phyloP scores from a whole-genome alignment of 2,329 filamentous ascomycete species.

The Claviceps fusiformis region DNA sequence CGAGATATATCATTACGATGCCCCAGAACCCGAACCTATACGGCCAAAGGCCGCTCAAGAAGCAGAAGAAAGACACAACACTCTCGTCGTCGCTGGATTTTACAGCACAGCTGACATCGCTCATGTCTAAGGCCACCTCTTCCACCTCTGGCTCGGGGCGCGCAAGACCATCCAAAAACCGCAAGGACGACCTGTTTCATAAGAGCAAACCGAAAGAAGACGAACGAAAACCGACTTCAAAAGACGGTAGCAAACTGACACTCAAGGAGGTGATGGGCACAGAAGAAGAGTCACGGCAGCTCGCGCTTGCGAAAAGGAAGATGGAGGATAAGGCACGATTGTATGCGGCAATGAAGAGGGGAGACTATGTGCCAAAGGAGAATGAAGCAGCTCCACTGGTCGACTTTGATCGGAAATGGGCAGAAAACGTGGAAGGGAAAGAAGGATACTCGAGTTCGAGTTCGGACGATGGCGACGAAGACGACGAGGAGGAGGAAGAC shows the following conservation, averaged over 20 bases:
- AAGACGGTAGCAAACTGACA: constrained; percentile 34
- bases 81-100: constrained; percentile 69
- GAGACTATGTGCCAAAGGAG: constrained; percentile 61
- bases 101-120: constrained; percentile 70
- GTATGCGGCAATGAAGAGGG: constrained; percentile 81
- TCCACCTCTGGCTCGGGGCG: constrained; percentile 27
- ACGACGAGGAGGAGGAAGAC: constrained; percentile 30
- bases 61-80: constrained; percentile 53
- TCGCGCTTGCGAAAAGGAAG: constrained; percentile 58
- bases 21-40: constrained; percentile 61
- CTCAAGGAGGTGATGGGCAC: constrained; percentile 40
- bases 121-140: constrained; percentile 48
- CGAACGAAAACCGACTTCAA: constrained; percentile 24
- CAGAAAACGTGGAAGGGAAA: constrained; percentile 46
- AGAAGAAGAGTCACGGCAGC: constrained; percentile 51
- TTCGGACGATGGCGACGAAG: constrained; percentile 26
- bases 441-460: constrained; percentile 44
- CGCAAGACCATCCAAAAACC: constrained; percentile 31
- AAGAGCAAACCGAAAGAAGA: constrained; percentile 14
- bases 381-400: constrained; percentile 57
- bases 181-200: constrained; percentile 33
- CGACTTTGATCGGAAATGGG: constrained; percentile 96
- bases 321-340: constrained; percentile 84
- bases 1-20: constrained; percentile 23
- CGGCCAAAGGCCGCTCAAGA: constrained; percentile 58